A percentile compares a stretch with the other conserved stretches of the same genome.
phyloP scores from a whole-genome alignment of 2,329 filamentous ascomycete species.

The Xylaria sp. region DNA sequence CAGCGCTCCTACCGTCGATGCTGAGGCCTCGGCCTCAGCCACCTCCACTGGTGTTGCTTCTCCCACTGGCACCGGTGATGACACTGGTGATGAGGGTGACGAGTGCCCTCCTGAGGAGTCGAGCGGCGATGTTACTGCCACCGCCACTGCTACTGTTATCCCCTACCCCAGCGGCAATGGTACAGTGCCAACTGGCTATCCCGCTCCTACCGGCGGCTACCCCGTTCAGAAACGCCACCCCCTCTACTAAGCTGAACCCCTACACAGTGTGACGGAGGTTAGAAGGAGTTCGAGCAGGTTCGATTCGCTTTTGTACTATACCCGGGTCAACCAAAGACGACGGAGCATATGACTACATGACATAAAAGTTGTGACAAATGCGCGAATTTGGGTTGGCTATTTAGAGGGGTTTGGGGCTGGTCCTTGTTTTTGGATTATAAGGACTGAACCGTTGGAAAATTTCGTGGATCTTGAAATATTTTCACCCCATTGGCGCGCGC shows the following conservation, averaged over 20 bases:
- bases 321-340: conserved; percentile 16
- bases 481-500: conserved; percentile 14
- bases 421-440: conserved; percentile 22
- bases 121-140: conserved; percentile 52
- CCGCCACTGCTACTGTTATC: conserved; percentile 49
- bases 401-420: conserved; percentile 24
- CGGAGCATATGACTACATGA: conserved; percentile 30
- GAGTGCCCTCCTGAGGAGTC: conserved; percentile 44
- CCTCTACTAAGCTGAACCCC: conserved; percentile 31
- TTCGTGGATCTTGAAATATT: conserved; percentile 10
- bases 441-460: conserved; percentile 13
- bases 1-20: conserved; percentile 27
- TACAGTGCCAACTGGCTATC: conserved; percentile 42
- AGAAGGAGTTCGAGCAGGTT: conserved; percentile 7
- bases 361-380: conserved; percentile 24
- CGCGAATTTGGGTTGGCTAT: conserved; percentile 22
- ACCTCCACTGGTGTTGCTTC: conserved; percentile 13
- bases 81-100: conserved; percentile 16
- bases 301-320: conserved; percentile 34
- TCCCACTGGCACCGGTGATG: conserved; percentile 24
- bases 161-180: conserved; percentile 55
- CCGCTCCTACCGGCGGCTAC: conserved; percentile 49
- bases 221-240: conserved; percentile 29
- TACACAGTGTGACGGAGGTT: background rate
- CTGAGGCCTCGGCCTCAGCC: conserved; percentile 25